phyloP scores from a whole-genome alignment of 148 eudicot species.

The Mesembryanthemum crystallinum region DNA sequence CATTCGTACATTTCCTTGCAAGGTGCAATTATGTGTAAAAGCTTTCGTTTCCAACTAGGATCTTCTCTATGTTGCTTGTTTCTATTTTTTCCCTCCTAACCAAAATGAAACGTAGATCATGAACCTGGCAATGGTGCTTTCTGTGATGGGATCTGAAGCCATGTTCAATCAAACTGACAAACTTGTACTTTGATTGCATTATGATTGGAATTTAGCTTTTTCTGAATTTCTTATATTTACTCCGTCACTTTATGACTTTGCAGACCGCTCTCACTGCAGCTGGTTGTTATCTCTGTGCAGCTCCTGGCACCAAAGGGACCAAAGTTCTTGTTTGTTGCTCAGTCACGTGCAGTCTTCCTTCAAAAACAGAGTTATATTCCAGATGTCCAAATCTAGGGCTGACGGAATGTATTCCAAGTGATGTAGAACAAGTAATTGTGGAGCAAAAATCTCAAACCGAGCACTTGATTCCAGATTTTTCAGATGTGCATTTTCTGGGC shows the following conservation, averaged over 20 bases:
- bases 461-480: slow-evolving; percentile 33
- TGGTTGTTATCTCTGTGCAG: slow-evolving; percentile 89
- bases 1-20: slow-evolving; percentile 78
- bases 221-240: background rate
- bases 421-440: slow-evolving; percentile 44
- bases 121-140: background rate
- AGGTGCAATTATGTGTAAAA: slow-evolving; percentile 42
- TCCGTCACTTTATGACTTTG: slow-evolving; percentile 21
- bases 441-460: slow-evolving; percentile 37
- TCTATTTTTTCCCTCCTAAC: background rate
- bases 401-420: slow-evolving; percentile 25
- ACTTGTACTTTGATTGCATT: background rate
- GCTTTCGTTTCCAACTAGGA: background rate
- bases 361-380: slow-evolving; percentile 39
- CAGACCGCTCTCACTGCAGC: slow-evolving; percentile 87
- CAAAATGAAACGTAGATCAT: background rate
- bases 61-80: background rate
- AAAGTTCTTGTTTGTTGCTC: slow-evolving; percentile 79
- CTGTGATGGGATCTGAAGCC: background rate
- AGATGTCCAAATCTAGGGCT: slow-evolving; percentile 25
- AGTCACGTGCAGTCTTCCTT: slow-evolving; percentile 42
- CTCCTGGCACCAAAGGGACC: slow-evolving; percentile 88
- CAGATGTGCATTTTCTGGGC: slow-evolving; percentile 49
- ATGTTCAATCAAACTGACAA: background rate
- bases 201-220: background rate